Base-by-base conservation (phyloP, 768 basidiomycete genomes). In the Suillus cothurnatus region DNA sequence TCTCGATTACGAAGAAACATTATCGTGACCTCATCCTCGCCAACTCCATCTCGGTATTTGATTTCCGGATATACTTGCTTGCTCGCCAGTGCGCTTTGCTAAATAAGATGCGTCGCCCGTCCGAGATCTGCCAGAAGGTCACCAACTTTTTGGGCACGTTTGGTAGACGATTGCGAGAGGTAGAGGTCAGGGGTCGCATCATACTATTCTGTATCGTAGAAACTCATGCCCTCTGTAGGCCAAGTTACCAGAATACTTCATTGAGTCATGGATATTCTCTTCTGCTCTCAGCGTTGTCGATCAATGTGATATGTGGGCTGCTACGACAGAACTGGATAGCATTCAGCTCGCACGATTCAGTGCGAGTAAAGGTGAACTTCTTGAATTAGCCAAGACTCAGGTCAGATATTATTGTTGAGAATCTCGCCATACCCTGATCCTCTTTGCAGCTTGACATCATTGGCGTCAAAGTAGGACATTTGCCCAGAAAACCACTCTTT, bases 181-280 rank as follows among this genome's bases (percentile, higher is more conserved):
- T 88, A 43, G 86, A 93, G 82, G 96, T 95, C 69, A 58, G 79
- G 49, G 9, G 68, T 62, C 41, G 28, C 28, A 32, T 63, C 19
- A 14, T 50, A 45, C 32, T 67, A 61, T 32, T 26, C 39, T 47
- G 38, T 62, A 68, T 39, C 53, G 43, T 61, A 7, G 53, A 60
- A 56, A 36, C 74, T 78, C 58, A 76, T 61, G 56, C 66, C 38
- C 53, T 67, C 68, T 58, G 21, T 65, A 89, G 86, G 73, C 71
- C 39, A 82, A 80, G 5, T 79, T 92, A 28, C 84, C 91, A 0
- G 79, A 80, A 21, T 86, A 89, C 71, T 97, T 97, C 73, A 81
- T 97, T 39, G 93, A 97, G 73, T 90, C 93, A 0, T 99, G 97
- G 97, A 90, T 86, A 39, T 98, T 94, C 77, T 94, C 92, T 21